phyloP scores from a whole-genome alignment of 2,329 filamentous ascomycete genomes.

The Fusarium musae region DNA sequence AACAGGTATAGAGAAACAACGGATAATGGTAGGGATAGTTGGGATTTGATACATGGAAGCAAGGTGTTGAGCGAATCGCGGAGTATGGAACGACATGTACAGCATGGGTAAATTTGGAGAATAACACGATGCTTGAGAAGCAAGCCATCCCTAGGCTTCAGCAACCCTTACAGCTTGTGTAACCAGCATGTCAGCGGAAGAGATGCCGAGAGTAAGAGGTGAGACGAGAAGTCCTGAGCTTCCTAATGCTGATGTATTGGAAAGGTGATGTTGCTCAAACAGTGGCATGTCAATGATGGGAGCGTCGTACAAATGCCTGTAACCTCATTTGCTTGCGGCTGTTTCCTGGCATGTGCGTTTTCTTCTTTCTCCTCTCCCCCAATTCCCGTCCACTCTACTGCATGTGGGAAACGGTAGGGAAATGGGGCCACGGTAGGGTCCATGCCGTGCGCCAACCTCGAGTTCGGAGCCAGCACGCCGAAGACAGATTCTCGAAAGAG shows the following conservation, averaged over 20 bases:
- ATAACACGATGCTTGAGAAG: not conserved
- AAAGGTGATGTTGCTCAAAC: constrained; percentile 19
- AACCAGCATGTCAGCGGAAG: constrained; percentile 13
- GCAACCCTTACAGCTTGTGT: not conserved
- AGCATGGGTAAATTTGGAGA: constrained; percentile 1
- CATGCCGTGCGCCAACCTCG: constrained; percentile 37
- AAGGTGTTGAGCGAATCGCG: constrained; percentile 4
- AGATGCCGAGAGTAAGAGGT: constrained; percentile 26
- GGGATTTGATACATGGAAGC: not conserved
- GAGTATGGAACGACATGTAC: not conserved
- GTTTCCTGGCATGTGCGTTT: constrained; percentile 45
- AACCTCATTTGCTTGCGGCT: constrained; percentile 41
- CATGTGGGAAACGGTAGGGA: constrained; percentile 21
- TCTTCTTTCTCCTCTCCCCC: not conserved
- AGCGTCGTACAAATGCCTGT: constrained; percentile 39
- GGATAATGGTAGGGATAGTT: not conserved
- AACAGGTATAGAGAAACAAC: not conserved
- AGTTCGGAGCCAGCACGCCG: constrained; percentile 34
- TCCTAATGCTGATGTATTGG: constrained; percentile 11
- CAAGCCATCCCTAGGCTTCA: not conserved
- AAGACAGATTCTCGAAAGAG: constrained; percentile 15
- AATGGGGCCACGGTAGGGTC: constrained; percentile 43
- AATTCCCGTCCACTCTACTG: not conserved
- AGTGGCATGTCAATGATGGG: constrained; percentile 43
- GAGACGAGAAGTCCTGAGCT: constrained; percentile 6